Conservation (phyloP, 2,329 filamentous ascomycete species). For the Pseudogymnoascus destructans region DNA sequence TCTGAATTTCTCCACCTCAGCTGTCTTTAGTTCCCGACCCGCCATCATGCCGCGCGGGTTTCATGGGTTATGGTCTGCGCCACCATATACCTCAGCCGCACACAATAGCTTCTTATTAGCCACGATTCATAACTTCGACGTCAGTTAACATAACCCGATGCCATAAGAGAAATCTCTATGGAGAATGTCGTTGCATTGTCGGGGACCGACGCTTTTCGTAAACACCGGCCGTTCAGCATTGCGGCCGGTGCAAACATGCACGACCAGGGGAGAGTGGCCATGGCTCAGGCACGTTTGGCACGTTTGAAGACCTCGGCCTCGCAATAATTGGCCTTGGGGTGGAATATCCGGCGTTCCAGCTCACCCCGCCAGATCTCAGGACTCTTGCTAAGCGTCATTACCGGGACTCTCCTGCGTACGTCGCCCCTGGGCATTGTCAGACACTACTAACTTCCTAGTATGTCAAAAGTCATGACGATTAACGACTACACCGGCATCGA, state of each 20-base stretch:
- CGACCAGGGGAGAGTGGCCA: neutral
- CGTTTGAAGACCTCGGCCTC: constrained; percentile 40
- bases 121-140: neutral
- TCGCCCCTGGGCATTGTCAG: constrained; percentile 14
- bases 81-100: neutral
- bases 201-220: neutral
- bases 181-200: neutral
- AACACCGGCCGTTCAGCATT: neutral
- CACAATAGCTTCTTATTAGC: neutral
- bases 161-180: neutral
- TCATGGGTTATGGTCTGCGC: neutral
- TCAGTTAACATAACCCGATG: neutral
- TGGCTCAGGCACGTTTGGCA: neutral
- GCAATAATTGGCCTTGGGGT: constrained; percentile 46
- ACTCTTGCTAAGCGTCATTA: constrained; percentile 44
- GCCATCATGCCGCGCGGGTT: neutral
- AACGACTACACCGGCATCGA: constrained; percentile 55
- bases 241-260: neutral
- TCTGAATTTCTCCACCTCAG: neutral
- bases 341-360: constrained; percentile 45
- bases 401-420: constrained; percentile 45
- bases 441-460: constrained; percentile 29
- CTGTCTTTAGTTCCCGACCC: neutral
- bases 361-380: constrained; percentile 38
- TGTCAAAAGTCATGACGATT: constrained; percentile 49